Base-by-base conservation (phyloP, 257 asterid species). In the Rehmannia glutinosa region DNA sequence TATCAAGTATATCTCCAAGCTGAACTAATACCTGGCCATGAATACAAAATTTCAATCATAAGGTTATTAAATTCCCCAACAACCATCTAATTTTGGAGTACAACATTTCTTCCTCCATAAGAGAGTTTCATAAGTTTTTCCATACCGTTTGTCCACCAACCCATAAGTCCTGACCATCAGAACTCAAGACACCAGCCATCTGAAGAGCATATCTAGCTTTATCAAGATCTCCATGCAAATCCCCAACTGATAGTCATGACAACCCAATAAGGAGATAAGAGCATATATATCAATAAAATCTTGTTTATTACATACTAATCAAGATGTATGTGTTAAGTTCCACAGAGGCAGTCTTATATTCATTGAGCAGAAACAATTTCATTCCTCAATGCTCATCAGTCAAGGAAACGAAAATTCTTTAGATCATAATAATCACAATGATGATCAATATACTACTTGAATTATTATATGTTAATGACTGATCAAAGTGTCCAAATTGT, bases 1-100 rank as follows among this genome's bases (percentile, higher is more conserved):
- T 62, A 69, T 92, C 98, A 58, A 92, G 98, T 69, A 92, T 85
- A 77, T 92, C 98, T 47, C 98, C 98, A 28, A 92, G 92, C 79
- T 92, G 98, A 72, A 92, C 79, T 70, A 92, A 65, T 35, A 92
- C 96, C 98, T 92, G 80, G 12, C 47, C 39, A 63, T 3, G 59
- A 49, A 73, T 33, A 41, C 19, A 36, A 27, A 62, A 17, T 62
- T 64, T 20, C 73, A 62, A 49, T 21, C 15, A 68, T 36, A 57
- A 56, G 53, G 15, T 24, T 25, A 47, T 23, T 52, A 38, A 2
- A 58, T 6, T 75, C 20, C 39, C 41, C 61, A 30, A 10, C 28
- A 35, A 42, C 27, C 58, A 68, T 41, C 16, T 58, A 17, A 49
- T n/a, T 1, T 54, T 7, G 61, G 47, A 24, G 43, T 28, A 36